phyloP scores from a whole-genome alignment of 208 protist species.

The Strigomonas culicis region DNA sequence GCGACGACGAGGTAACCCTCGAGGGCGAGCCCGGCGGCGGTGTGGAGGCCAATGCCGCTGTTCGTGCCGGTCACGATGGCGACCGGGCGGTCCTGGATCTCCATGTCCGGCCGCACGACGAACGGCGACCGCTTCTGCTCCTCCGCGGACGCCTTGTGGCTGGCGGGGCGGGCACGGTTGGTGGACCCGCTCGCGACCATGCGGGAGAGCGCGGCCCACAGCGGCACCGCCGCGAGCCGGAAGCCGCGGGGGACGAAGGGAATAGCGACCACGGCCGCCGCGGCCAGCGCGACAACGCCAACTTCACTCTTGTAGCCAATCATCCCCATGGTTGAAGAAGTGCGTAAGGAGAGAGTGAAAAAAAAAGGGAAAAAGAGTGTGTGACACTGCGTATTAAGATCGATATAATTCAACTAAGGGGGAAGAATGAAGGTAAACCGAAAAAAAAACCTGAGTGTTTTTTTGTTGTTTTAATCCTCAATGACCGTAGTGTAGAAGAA shows the following conservation, averaged over 20 bases:
- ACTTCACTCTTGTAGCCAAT: slow-evolving; percentile 74
- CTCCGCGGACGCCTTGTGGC: slow-evolving; percentile 17
- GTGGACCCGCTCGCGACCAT: slow-evolving; percentile 43
- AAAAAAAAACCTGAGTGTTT: neutral
- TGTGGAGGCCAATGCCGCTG: slow-evolving; percentile 86
- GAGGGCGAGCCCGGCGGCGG: slow-evolving; percentile 65
- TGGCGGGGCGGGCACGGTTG: slow-evolving; percentile 39
- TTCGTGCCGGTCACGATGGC: slow-evolving; percentile 91
- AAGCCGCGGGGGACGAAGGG: slow-evolving; percentile 18
- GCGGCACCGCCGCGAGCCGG: slow-evolving; percentile 19
- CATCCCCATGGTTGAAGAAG: slow-evolving; percentile 17
- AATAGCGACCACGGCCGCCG: slow-evolving; percentile 23
- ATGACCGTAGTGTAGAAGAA: neutral
- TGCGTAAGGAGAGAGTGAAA: slow-evolving; percentile 4
- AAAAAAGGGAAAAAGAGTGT: slow-evolving; percentile 15
- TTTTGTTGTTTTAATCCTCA: neutral
- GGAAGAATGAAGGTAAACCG: slow-evolving; percentile 18
- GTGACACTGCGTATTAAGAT: slow-evolving; percentile 3
- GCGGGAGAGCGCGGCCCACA: slow-evolving; percentile 42
- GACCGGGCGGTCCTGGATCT: slow-evolving; percentile 50
- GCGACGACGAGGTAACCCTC: slow-evolving; percentile 76
- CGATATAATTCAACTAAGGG: neutral
- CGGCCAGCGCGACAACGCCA: slow-evolving; percentile 24
- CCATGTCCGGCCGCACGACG: slow-evolving; percentile 53
- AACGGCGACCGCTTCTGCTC: slow-evolving; percentile 17